Percentiles rank a stretch among this genome's conserved stretches.
These are phyloP conservation scores for Venturia effusa DNA, from an alignment of 2,329 filamentous ascomycete genomes.

Conservation along the genomic window DNA sequence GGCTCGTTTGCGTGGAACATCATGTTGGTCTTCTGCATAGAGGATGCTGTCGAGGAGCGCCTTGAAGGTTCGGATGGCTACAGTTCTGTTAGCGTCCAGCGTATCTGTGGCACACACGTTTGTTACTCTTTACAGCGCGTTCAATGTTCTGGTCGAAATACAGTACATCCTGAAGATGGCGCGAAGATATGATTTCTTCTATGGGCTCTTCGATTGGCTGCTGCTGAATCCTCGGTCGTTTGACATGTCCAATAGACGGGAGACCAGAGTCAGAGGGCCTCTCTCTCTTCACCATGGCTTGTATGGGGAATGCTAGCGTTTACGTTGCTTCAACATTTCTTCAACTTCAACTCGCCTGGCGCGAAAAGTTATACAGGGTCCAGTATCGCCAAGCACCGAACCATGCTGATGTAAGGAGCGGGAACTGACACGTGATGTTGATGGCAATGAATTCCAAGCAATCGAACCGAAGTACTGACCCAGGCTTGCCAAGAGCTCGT, in stretches of 20 bases:
- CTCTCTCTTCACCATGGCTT: not conserved
- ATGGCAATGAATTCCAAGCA: no score
- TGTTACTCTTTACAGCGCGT: not conserved
- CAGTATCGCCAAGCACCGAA: no score
- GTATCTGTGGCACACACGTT: slow-evolving; percentile 19
- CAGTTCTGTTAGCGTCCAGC: slow-evolving; percentile 15
- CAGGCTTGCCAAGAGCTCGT: no score
- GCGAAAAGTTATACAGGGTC: not conserved
- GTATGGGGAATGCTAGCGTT: not conserved
- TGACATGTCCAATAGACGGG: not conserved
- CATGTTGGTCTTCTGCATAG: slow-evolving; percentile 41
- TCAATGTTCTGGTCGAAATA: slow-evolving; percentile 24
- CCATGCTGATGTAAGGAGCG: no score
- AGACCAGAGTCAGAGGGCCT: not conserved
- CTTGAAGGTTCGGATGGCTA: slow-evolving; percentile 60
- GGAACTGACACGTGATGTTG: no score
- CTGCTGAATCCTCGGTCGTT: not conserved
- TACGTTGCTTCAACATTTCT: not conserved
- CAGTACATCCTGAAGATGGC: slow-evolving; percentile 25
- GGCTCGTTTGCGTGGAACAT: slow-evolving; percentile 36
- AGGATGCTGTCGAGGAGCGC: slow-evolving; percentile 53
- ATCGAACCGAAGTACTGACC: no score
- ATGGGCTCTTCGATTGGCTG: not conserved
- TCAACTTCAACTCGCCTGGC: not conserved
- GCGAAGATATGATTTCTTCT: slow-evolving; percentile 22